phyloP scores from a whole-genome alignment of 2,329 filamentous ascomycete genomes.

The Nakataea oryzae region DNA sequence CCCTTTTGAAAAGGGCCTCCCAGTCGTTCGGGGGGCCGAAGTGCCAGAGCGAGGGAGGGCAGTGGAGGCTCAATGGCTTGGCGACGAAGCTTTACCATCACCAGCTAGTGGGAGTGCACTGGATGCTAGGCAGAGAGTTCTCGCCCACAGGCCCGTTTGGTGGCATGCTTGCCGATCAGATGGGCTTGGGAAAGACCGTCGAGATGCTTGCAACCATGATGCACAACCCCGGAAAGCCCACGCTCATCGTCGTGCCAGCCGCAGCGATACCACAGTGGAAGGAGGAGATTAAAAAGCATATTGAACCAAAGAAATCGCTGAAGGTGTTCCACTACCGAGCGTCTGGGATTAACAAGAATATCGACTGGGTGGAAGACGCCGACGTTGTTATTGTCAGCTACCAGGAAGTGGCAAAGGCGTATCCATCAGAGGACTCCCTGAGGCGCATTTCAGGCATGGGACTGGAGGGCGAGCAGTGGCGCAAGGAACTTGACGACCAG shows the following conservation, averaged over 20 bases:
- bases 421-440: neutral
- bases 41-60: neutral
- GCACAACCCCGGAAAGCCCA: constrained; percentile 24
- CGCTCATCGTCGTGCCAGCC: constrained; percentile 21
- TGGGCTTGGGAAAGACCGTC: constrained; percentile 57
- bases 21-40: neutral
- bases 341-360: neutral
- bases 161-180: constrained; percentile 49
- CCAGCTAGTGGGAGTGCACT: constrained; percentile 39
- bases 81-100: constrained; percentile 30
- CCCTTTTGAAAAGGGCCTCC: neutral
- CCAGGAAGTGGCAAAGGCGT: constrained; percentile 13
- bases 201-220: constrained; percentile 27
- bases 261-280: constrained; percentile 18
- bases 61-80: constrained; percentile 32
- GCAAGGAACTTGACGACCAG: constrained; percentile 13
- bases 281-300: constrained; percentile 15
- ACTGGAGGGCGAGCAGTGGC: neutral
- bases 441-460: neutral
- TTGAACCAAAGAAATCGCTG: constrained; percentile 6
- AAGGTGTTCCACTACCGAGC: constrained; percentile 2
- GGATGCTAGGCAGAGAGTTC: constrained; percentile 43
- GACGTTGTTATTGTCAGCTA: constrained; percentile 17
- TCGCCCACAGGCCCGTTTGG: constrained; percentile 26
- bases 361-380: neutral